These are phyloP conservation scores for Aureobasidium sp. DNA, from an alignment of 2,329 filamentous ascomycete species.

Conservation along the genomic window DNA sequence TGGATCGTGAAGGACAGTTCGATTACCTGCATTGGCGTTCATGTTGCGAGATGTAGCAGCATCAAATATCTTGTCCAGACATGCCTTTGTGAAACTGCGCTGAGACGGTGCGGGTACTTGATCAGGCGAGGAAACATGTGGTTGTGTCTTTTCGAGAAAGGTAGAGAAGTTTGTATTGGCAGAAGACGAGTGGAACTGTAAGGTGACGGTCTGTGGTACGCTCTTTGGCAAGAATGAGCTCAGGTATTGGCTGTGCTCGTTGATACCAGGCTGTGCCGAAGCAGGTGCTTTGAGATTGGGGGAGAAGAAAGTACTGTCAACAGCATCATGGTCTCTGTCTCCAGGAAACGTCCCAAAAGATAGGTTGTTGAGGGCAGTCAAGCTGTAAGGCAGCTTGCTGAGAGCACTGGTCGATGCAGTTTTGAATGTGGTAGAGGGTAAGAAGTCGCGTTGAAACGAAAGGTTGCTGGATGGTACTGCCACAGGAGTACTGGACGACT, in stretches of 20 bases:
- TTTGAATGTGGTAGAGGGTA: background rate
- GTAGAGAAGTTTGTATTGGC: background rate
- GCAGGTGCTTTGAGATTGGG: background rate
- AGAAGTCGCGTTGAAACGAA: background rate
- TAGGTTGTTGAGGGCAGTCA: background rate
- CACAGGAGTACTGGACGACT: background rate
- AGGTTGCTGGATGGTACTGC: background rate
- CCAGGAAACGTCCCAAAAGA: background rate
- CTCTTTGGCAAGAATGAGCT: background rate
- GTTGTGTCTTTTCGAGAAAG: background rate
- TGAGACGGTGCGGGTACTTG: background rate
- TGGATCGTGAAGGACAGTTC: conserved; percentile 27
- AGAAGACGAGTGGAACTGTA: background rate
- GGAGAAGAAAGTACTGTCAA: background rate
- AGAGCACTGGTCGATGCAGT: background rate
- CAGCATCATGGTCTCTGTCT: background rate
- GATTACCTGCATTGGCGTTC: background rate
- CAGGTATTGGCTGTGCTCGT: background rate
- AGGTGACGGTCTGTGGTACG: background rate
- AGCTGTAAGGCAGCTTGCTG: background rate
- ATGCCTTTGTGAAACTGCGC: conserved; percentile 22
- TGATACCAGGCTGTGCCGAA: background rate
- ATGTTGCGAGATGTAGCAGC: background rate
- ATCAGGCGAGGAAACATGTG: background rate
- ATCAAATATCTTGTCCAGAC: conserved; percentile 20